Evolutionary conservation across 257 asterid species (phyloP).

Genomic region (Cinchona pubescens): DNA sequence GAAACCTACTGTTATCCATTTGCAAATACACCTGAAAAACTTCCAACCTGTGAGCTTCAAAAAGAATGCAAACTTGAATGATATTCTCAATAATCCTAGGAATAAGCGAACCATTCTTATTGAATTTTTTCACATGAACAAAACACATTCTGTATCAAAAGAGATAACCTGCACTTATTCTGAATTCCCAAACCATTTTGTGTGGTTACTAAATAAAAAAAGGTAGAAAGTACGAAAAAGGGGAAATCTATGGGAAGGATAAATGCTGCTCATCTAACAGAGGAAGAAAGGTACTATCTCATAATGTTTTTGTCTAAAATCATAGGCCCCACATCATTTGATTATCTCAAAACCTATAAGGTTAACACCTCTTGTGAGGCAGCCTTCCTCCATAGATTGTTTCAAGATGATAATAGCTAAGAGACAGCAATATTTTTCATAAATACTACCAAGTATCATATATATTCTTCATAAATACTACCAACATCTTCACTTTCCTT

Average conservation of each 20-base stretch:
- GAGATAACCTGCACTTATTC: not conserved
- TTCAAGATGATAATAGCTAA: slow-evolving; percentile 1
- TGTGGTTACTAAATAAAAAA: not conserved
- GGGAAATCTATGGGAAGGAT: not conserved
- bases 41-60: not conserved
- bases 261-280: not conserved
- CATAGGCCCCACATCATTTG: not conserved
- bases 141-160: not conserved
- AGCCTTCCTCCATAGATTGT: not conserved
- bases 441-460: too few species aligned
- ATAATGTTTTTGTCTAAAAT: not conserved
- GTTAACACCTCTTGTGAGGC: not conserved
- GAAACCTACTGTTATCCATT: not conserved
- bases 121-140: not conserved
- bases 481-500: too few species aligned
- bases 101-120: not conserved
- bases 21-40: not conserved
- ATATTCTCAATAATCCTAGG: not conserved
- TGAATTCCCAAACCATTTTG: not conserved
- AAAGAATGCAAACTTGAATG: not conserved
- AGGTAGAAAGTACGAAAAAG: not conserved
- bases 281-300: not conserved
- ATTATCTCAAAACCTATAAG: not conserved
- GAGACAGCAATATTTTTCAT: too few species aligned
- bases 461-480: too few species aligned